These are phyloP conservation scores for Polygonum aviculare DNA, from an alignment of 148 eudicot species.

Conservation along the genomic window DNA sequence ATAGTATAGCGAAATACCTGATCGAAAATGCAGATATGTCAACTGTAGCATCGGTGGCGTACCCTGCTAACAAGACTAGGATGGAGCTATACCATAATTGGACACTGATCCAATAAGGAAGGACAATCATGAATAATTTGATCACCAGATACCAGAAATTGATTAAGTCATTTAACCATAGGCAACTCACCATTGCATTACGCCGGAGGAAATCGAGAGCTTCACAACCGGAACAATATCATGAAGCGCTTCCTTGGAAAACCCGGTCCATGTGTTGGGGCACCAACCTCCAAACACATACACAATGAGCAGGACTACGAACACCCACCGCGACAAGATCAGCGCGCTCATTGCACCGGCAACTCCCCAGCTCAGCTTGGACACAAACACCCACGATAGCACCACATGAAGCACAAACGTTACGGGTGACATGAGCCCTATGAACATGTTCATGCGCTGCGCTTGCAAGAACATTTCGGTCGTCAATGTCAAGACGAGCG, in stretches of 20 bases:
- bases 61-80: conserved; percentile 49
- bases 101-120: conserved; percentile 25
- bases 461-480: conserved; percentile 17
- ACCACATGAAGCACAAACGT: conserved; percentile 7
- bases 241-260: background rate
- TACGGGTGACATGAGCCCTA: background rate
- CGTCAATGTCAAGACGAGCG: conserved; percentile 4
- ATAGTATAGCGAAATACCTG: background rate
- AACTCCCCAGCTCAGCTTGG: conserved; percentile 3
- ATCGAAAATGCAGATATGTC: conserved; percentile 10
- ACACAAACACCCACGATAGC: conserved; percentile 11
- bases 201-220: background rate
- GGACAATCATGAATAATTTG: background rate
- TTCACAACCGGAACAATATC: background rate
- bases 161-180: too few relatives aligned
- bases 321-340: conserved; percentile 3
- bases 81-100: conserved; percentile 47
- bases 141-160: too few relatives aligned
- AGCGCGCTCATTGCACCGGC: conserved; percentile 12
- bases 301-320: background rate
- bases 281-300: conserved; percentile 12
- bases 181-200: conserved; percentile 1
- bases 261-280: conserved; percentile 4
- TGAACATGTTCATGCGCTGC: conserved; percentile 11
- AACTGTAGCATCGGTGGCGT: conserved; percentile 22